phyloP scores from a whole-genome alignment of 2,329 filamentous ascomycete species.

The Aschersonia sp. region DNA sequence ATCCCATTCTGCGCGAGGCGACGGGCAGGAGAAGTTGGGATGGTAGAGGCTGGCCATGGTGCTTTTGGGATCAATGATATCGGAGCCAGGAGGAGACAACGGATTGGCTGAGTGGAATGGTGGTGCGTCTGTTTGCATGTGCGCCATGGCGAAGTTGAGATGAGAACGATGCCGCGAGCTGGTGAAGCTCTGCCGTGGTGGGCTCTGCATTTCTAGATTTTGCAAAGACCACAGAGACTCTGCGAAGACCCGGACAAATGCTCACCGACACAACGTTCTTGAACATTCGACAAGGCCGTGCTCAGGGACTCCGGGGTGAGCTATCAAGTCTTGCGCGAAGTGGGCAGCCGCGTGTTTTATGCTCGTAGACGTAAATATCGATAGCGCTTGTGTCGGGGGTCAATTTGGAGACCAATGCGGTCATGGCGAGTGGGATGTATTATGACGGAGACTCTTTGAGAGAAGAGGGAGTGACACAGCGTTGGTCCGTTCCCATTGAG shows the following conservation, averaged over 20 bases:
- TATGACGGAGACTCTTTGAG: too few relatives aligned
- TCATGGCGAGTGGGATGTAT: too few relatives aligned
- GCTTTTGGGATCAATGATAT: neutral
- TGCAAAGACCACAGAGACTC: neutral
- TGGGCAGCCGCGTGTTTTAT: too few relatives aligned
- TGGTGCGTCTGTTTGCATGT: neutral
- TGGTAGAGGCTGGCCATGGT: neutral
- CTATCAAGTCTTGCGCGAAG: too few relatives aligned
- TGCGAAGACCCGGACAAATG: neutral
- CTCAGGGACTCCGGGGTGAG: too few relatives aligned
- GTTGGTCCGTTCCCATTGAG: too few relatives aligned
- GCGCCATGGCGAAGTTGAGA: neutral
- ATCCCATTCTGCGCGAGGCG: slow-evolving; percentile 2
- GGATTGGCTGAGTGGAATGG: neutral
- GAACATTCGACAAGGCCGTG: too few relatives aligned
- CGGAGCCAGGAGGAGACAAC: neutral
- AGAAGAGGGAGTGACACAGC: too few relatives aligned
- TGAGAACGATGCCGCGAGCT: neutral
- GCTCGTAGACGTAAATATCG: too few relatives aligned
- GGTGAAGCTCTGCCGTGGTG: neutral
- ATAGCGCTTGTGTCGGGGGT: too few relatives aligned
- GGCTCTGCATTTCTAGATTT: neutral
- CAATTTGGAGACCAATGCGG: too few relatives aligned
- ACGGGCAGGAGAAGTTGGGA: slow-evolving; percentile 4
- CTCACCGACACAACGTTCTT: neutral